A percentile compares a stretch with the other conserved stretches of the same genome.
Evolutionary conservation across 805 yeast species (phyloP).

Genomic region (Wickerhamomyces bovis): DNA sequence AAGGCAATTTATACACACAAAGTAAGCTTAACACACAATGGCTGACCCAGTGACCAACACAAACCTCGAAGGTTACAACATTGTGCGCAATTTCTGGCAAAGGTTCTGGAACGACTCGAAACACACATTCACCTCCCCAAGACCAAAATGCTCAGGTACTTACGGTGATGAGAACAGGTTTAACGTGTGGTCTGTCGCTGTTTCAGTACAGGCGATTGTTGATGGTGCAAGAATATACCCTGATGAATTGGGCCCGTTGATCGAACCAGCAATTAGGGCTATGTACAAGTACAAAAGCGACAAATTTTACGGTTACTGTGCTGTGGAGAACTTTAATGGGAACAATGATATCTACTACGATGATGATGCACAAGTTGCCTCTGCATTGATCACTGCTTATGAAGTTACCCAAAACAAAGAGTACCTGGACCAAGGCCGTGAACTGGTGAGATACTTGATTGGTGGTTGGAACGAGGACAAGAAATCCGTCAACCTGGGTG

Average conservation of each 20-base stretch:
- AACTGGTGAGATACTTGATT: slow-evolving; percentile 54
- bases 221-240: slow-evolving; percentile 52
- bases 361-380: slow-evolving; percentile 71
- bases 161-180: slow-evolving; percentile 47
- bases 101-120: slow-evolving; percentile 19
- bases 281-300: slow-evolving; percentile 47
- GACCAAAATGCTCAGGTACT: slow-evolving; percentile 32
- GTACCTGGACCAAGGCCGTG: slow-evolving; percentile 50
- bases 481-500: slow-evolving; percentile 37
- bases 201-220: slow-evolving; percentile 59
- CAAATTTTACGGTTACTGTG: slow-evolving; percentile 52
- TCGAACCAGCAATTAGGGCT: slow-evolving; percentile 45
- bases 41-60: slow-evolving; percentile 17
- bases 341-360: slow-evolving; percentile 65
- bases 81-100: slow-evolving; percentile 17
- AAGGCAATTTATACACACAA: too few relatives aligned
- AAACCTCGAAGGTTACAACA: slow-evolving; percentile 22
- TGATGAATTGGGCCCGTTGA: slow-evolving; percentile 44
- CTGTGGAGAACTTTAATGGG: slow-evolving; percentile 53
- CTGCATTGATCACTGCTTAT: slow-evolving; percentile 58
- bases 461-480: slow-evolving; percentile 48
- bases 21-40: too few relatives aligned
- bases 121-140: slow-evolving; percentile 20
- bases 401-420: slow-evolving; percentile 56
- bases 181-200: slow-evolving; percentile 65